A percentile compares a stretch with the other conserved stretches of the same genome.
Conservation (phyloP, 1,284 basidiomycete species). For the Heliocybe sulcata region DNA sequence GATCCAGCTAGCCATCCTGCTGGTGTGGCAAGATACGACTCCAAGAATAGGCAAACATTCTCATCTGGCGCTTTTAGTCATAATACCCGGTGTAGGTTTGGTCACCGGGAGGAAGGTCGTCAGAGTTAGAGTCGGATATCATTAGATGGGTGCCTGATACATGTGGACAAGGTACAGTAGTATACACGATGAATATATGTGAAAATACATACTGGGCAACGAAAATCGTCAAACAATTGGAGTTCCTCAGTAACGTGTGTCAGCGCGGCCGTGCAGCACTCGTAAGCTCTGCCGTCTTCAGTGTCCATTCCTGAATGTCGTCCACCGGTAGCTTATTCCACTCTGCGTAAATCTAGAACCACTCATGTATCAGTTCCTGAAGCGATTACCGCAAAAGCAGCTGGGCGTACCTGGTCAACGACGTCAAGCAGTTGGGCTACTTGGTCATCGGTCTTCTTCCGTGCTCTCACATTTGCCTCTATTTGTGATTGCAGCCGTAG, state of each 20-base stretch:
- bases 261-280: conserved; percentile 11
- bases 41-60: neutral
- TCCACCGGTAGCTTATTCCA: conserved; percentile 54
- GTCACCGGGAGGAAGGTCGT: no score
- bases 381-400: neutral
- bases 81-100: no score
- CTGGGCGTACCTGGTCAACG: conserved; percentile 44
- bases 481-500: conserved; percentile 36
- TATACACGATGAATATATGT: neutral
- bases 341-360: conserved; percentile 36
- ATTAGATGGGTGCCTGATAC: neutral
- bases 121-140: no score
- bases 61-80: neutral
- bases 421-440: conserved; percentile 38
- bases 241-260: neutral
- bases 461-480: conserved; percentile 36
- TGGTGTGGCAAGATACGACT: no score
- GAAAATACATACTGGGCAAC: neutral
- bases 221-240: neutral
- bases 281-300: conserved; percentile 42
- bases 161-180: neutral
- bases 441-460: conserved; percentile 39
- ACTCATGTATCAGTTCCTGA: neutral
- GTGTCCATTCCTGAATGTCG: conserved; percentile 55
- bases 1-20: no score